Base-by-base conservation (phyloP, 2,329 filamentous ascomycete species). In the Colletotrichum truncatum region DNA sequence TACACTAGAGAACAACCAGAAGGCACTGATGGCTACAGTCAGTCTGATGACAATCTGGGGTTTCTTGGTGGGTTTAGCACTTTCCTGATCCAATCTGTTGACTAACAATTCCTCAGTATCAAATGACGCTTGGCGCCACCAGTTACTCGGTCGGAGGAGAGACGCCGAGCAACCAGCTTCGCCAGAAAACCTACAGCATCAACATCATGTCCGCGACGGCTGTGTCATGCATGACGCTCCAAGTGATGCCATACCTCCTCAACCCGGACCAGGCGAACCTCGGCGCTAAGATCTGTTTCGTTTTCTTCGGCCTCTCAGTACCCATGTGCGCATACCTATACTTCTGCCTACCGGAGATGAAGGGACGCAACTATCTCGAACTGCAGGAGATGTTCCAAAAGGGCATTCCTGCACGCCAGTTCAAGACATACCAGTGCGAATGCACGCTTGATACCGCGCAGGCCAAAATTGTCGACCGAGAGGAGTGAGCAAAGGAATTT, bases 131-230 rank as follows among this genome's bases (percentile, higher is more conserved):
- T 12, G 55, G 73, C 2, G 70, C 73, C 3, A 68, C 71, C 1
- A 71, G 70, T 3, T 77, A 73, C 64, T 71, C 69, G 9, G 68
- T 77, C 10, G 72, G 72, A 18, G 73, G 73, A n/a, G 74, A 76
- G 53, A 74, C 73, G 2, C 62, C 75, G 3, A 73, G 70, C 88
- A 48, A 48, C 21, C 39, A 85, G 85, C 71, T 75, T 23, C 70
- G 74, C 5, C 73, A 74, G 58, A 76, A 75, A 67, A 76, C 73
- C 0, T 74, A 75, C 66, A 73, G 70, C 10, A 75, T 76, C 70
- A 76, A 74, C 67, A 73, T 75, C 36, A 73, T 76, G 71, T 62
- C 59, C 6, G 63, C 71, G 2, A 76, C 73, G 6, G 71, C 71
- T 3, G 70, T 72, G 2, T 75, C 72, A 1, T 75, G 72, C 62